Base-by-base conservation (phyloP, 257 asterid genomes). In the Capsicum pubescens region DNA sequence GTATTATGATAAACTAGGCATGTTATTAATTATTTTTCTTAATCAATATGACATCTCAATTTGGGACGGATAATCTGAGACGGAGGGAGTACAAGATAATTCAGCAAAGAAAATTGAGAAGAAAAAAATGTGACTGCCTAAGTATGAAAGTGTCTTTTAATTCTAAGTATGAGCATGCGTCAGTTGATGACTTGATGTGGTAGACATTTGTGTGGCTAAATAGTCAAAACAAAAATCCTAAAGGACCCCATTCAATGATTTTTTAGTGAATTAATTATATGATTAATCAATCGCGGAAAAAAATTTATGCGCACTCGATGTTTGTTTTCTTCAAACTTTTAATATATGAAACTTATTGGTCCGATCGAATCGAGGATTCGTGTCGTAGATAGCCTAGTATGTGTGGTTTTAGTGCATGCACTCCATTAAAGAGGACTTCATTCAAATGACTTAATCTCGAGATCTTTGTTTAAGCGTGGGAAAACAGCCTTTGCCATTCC, bases 61-160 rank as follows among this genome's bases (percentile, higher is more conserved):
- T 26, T 26, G 1, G 1, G 32, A 26, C 32, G 32, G 32, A 26
- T 26, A 26, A 26, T 26, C 1, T 26, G 32, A 26, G 32, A 26
- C 1, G 32, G 32, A 26, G 32, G n/a, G 32, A 26, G 32, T 74
- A 50, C 61, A 76, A 76, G 21, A 76, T 52, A 76, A 76, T 52
- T 76, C 81, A 76, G 13, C 63, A 50, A 76, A 21, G 60, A 76
- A 19, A 26, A 21, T 76, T 19, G 63, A 52, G 19, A 6, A 8
- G 4, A 1, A 1, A 44, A 2, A 44, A 17, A n/a, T 9, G 13
- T 46, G 61, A 19, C 60, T 21, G 13, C 48, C 63, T 2, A 3
- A 52, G 84, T 81, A 81, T 81, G 84, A 81, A 81, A 60, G 48
- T 48, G 61, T 9, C 42, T 50, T 67, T 7, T 66, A 50, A 39